phyloP scores from a whole-genome alignment of 1,139 yeast genomes.

The Pneumocystis carinii region DNA sequence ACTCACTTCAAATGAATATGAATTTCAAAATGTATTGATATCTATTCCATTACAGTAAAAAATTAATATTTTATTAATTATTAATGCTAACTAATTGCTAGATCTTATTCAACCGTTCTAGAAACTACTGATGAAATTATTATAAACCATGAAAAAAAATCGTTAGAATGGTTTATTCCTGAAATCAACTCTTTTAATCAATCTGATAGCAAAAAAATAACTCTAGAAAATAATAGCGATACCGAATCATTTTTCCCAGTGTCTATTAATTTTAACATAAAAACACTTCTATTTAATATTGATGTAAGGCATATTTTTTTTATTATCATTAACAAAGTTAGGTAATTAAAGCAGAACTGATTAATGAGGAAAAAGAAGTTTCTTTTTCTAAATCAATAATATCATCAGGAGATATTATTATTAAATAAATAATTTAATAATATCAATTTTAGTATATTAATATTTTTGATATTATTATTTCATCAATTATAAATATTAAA shows the following conservation, averaged over 20 bases:
- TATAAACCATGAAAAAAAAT: background rate
- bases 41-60: background rate
- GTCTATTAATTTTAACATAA: background rate
- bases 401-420: background rate
- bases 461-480: background rate
- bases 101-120: background rate
- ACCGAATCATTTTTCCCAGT: background rate
- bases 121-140: background rate
- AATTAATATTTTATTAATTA: background rate
- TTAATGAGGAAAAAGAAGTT: background rate
- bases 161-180: background rate
- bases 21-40: background rate
- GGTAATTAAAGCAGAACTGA: background rate
- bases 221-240: background rate
- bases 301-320: background rate
- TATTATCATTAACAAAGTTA: background rate
- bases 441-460: background rate
- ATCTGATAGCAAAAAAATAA: background rate
- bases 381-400: background rate
- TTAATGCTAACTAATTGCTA: background rate
- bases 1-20: background rate
- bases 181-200: background rate
- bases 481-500: background rate
- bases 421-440: background rate
- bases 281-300: background rate